Percentiles rank a stretch among this genome's conserved stretches.
Evolutionary conservation across 768 basidiomycete species (phyloP).

Genomic region (Tricholoma sp.): DNA sequence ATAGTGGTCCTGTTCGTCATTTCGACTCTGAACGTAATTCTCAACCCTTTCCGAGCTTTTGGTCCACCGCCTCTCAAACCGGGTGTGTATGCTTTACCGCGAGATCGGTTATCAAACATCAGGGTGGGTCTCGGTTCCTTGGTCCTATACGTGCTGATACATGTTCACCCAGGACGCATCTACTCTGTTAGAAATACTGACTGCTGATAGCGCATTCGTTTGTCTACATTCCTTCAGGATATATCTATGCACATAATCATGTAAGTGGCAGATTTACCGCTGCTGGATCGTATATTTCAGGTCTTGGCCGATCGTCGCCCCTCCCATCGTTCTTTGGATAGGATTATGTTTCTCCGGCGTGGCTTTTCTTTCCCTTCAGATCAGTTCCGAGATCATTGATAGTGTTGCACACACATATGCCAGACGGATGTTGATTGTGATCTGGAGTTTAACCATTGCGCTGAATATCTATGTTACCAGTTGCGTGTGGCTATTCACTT

Average conservation of each 20-base stretch:
- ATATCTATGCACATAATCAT: neutral
- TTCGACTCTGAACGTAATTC: neutral
- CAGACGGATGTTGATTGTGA: neutral
- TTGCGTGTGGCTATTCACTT: neutral
- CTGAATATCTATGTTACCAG: conserved; percentile 15
- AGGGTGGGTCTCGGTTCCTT: neutral
- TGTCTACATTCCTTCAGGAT: neutral
- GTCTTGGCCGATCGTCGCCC: conserved; percentile 5
- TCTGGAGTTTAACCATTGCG: conserved; percentile 12
- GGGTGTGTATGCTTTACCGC: neutral
- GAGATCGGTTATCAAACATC: neutral
- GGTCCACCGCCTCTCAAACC: neutral
- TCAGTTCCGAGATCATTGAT: neutral
- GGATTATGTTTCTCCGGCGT: conserved; percentile 2
- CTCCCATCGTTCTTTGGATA: conserved; percentile 14
- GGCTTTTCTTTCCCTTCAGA: neutral
- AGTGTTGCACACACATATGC: neutral
- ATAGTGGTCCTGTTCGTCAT: neutral
- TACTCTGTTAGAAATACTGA: neutral
- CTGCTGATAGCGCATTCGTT: neutral
- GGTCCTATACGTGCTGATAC: neutral
- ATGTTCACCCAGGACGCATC: neutral
- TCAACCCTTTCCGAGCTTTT: neutral
- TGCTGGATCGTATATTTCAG: conserved; percentile 16
- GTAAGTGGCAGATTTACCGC: conserved; percentile 14